Conservation (phyloP, 75 land plant species). For the Larix kaempferi region DNA sequence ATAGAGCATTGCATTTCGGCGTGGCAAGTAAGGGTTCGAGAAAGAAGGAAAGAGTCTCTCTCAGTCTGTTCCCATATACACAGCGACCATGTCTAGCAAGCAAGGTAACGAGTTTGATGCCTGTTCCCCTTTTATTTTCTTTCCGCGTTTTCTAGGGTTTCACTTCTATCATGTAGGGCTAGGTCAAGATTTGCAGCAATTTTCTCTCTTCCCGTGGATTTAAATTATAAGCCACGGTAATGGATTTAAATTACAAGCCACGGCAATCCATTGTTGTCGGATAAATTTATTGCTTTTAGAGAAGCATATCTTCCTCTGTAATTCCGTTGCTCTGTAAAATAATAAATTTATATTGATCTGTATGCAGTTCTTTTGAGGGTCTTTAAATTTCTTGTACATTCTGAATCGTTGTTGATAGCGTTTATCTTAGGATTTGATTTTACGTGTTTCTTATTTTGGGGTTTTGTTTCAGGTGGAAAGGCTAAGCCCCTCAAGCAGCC, state of each 20-base stretch:
- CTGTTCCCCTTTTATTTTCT: neutral
- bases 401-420: neutral
- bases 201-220: too few relatives aligned
- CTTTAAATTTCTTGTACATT: too few relatives aligned
- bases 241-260: too few relatives aligned
- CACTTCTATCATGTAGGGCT: too few relatives aligned
- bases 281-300: too few relatives aligned
- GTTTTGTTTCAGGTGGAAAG: constrained; percentile 67
- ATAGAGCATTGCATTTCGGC: neutral
- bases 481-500: constrained; percentile 86
- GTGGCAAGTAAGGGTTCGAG: neutral
- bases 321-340: neutral
- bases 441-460: neutral
- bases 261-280: too few relatives aligned
- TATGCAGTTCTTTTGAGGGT: too few relatives aligned
- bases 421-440: neutral
- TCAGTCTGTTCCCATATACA: neutral
- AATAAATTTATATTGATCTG: too few relatives aligned
- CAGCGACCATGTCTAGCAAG: neutral
- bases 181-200: too few relatives aligned
- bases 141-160: neutral
- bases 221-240: too few relatives aligned
- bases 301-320: neutral
- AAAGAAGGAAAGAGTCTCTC: neutral
- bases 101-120: neutral